These are phyloP conservation scores for Musa beccarii DNA, from an alignment of 176 grass and related monocot genomes.

Conservation along the genomic window DNA sequence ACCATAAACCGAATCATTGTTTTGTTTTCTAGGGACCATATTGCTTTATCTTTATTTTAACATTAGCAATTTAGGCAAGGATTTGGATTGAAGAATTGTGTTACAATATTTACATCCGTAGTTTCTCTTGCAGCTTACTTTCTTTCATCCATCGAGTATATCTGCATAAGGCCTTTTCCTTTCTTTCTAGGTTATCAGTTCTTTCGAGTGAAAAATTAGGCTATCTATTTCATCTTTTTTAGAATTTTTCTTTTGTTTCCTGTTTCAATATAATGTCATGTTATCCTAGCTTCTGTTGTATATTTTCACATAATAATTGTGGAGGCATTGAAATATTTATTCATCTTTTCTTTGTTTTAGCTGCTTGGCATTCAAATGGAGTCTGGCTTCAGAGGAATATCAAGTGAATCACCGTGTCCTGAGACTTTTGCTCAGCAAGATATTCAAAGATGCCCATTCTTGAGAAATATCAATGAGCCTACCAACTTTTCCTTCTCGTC, in stretches of 20 bases:
- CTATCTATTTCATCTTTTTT: background rate
- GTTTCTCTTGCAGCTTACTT: background rate
- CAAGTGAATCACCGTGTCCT: slow-evolving; percentile 31
- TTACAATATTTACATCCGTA: background rate
- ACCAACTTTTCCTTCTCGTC: slow-evolving; percentile 67
- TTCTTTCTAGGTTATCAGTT: background rate
- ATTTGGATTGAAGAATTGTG: background rate
- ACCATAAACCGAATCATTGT: background rate
- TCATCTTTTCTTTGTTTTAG: background rate
- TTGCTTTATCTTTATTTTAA: background rate
- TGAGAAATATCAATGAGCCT: slow-evolving; percentile 69
- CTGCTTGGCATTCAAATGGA: slow-evolving; percentile 40
- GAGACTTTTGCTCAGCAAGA: slow-evolving; percentile 49
- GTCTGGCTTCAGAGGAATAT: slow-evolving; percentile 33
- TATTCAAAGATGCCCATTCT: slow-evolving; percentile 31
- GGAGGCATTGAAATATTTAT: background rate
- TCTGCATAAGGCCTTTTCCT: background rate
- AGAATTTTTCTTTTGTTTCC: background rate
- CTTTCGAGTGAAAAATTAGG: no score
- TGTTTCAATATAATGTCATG: no score
- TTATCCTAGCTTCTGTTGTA: no score
- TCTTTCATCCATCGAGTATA: background rate
- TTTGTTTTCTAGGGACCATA: background rate
- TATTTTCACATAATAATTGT: no score
- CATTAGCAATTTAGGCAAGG: background rate